Evolutionary conservation across 148 eudicot genomes (phyloP).

Genomic region (Amaranthus cruentus): DNA sequence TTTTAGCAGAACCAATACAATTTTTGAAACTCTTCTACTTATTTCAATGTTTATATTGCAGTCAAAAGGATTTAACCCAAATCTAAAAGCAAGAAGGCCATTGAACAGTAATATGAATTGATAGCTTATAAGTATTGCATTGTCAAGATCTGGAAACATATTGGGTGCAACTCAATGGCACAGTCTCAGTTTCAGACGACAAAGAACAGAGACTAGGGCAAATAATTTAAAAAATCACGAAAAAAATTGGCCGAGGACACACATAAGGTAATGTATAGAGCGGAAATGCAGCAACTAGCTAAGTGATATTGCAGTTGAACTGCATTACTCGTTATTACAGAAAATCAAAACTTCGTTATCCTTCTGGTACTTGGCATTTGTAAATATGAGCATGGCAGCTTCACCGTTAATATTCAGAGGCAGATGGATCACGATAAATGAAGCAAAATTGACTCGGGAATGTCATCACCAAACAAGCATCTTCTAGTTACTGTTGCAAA

Average conservation of each 20-base stretch:
- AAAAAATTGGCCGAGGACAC: neutral
- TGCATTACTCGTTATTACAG: conserved; percentile 8
- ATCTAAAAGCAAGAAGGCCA: neutral
- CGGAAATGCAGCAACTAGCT: neutral
- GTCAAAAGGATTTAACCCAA: too few species aligned
- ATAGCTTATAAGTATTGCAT: neutral
- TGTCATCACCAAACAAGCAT: conserved; percentile 4
- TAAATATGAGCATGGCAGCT: neutral
- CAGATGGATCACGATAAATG: neutral
- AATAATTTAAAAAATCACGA: neutral
- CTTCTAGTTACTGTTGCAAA: conserved; percentile 8
- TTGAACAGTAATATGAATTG: neutral
- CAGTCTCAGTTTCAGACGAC: neutral
- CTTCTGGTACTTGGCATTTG: neutral
- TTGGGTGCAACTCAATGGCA: neutral
- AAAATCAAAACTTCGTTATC: neutral
- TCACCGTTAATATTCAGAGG: neutral
- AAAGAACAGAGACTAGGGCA: neutral
- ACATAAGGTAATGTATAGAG: neutral
- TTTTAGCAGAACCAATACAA: too few species aligned
- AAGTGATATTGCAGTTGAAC: conserved; percentile 3
- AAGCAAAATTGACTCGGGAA: neutral
- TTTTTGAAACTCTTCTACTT: too few species aligned
- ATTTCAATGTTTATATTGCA: too few species aligned
- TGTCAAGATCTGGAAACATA: neutral